Evolutionary conservation across 495 filamentous ascomycete genomes (phyloP).

Genomic region (Tetracladium setigerum): DNA sequence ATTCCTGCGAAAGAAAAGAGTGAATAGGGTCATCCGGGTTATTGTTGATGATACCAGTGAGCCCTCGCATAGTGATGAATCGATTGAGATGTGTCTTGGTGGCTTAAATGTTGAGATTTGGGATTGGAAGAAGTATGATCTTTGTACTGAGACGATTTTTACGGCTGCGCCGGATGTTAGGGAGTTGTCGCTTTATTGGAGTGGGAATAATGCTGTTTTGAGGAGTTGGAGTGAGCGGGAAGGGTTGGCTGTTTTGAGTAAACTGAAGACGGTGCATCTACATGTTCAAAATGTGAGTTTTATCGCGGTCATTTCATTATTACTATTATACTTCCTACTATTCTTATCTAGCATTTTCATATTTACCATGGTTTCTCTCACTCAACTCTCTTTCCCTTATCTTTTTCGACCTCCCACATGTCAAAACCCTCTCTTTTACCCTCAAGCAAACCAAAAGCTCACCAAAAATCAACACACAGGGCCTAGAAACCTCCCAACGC

Average conservation of each 20-base stretch:
- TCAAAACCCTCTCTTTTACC: neutral
- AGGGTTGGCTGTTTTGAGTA: slow-evolving; percentile 14
- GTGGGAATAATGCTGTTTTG: slow-evolving; percentile 26
- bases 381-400: too few species aligned
- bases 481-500: neutral
- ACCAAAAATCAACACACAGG: slow-evolving; percentile 1
- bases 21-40: slow-evolving; percentile 24
- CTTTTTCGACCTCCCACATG: too few species aligned
- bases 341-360: too few species aligned
- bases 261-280: slow-evolving; percentile 19
- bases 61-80: slow-evolving; percentile 27
- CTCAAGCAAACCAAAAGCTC: neutral
- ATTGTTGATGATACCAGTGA: slow-evolving; percentile 25
- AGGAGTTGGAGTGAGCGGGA: slow-evolving; percentile 16
- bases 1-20: slow-evolving; percentile 15
- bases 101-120: slow-evolving; percentile 24
- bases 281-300: slow-evolving; percentile 7
- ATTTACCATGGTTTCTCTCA: too few species aligned
- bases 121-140: slow-evolving; percentile 32
- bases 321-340: too few species aligned
- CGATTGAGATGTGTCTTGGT: slow-evolving; percentile 26
- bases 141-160: slow-evolving; percentile 26
- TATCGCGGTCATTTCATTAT: too few species aligned
- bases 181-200: slow-evolving; percentile 27
- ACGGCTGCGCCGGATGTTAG: slow-evolving; percentile 21